Conservation (phyloP, 768 basidiomycete genomes). For the Dioszegia aurantiaca region DNA sequence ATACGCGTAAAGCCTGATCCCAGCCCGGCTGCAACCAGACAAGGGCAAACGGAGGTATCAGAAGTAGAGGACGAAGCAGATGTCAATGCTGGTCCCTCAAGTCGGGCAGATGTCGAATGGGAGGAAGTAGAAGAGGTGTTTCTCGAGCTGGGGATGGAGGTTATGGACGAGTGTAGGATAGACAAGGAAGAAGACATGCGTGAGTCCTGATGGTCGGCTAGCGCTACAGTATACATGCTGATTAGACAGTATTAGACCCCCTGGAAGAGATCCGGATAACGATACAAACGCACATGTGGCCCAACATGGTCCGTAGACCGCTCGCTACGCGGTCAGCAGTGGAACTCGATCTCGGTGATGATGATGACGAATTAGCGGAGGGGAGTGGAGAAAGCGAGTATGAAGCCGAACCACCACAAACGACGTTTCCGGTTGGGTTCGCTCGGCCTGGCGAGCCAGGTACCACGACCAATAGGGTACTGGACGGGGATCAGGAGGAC, state of each 20-base stretch:
- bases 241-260: conserved; percentile 24
- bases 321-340: conserved; percentile 5
- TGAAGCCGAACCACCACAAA: neutral
- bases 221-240: neutral
- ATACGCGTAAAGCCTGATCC: conserved; percentile 11
- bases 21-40: neutral
- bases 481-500: too few relatives aligned
- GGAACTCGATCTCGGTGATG: conserved; percentile 6
- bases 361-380: neutral
- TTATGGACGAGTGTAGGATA: conserved; percentile 15
- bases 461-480: too few relatives aligned
- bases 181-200: conserved; percentile 38
- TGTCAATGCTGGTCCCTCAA: neutral
- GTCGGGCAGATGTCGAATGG: neutral
- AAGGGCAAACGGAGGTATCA: neutral
- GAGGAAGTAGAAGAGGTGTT: conserved; percentile 23
- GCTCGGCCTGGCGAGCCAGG: neutral
- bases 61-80: conserved; percentile 1
- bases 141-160: conserved; percentile 26
- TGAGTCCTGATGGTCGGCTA: conserved; percentile 21
- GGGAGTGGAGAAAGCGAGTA: conserved; percentile 15
- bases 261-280: conserved; percentile 38
- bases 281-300: conserved; percentile 47
- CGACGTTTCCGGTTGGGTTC: conserved; percentile 6
- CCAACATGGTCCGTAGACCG: conserved; percentile 39